Evolutionary conservation across 768 basidiomycete species (phyloP), one percentile per base, ranked within the genome.

Genomic region (Rhodosporidiobolus odoratus): DNA sequence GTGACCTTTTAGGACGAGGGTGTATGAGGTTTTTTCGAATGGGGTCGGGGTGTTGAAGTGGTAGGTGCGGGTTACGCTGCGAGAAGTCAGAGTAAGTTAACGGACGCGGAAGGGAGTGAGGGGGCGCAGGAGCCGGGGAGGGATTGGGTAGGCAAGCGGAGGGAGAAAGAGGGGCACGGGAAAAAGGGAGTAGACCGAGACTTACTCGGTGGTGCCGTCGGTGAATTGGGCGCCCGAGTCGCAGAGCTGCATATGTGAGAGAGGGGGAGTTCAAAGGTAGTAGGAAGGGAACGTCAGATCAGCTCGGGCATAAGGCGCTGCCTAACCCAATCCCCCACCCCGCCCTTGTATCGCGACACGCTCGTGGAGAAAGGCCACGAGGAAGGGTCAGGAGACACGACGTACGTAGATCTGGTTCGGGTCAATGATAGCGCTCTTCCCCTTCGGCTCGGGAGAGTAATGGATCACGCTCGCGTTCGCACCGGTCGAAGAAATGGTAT

Each of bases 401-500:
- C 48, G 48, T n/a, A 50, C 48, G 78, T 89, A 89, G 60, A 89
- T 84, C 84, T 85, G 61, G 48, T 62, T 40, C 25, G 47, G 86
- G 75, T 84, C 84, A 70, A 99, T 87, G 23, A 86, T 83, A 0
- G 89, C 88, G 75, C 88, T 90, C 71, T 88, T 85, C 1, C 60
- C 65, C 12, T 83, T 80, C 21, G 87, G 85, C 59, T 90, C 86
- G 15, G 95, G 93, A 4, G 84, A 82, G 79, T 99, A 99, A 78
- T 98, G 95, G 56, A 99, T 95, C 77, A 99, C 89, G 32, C 92
- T 92, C 89, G 63, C 92, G 77, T 98, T 98, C 0, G 93, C 87
- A 0, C 95, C 95, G 9, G 90, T 87, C 0, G 91, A 89, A 1
- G 93, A 96, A 64, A 99, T 98, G 0, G 96, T 96, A 0, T 85